Evolutionary conservation across 2,329 filamentous ascomycete species (phyloP), one percentile per base, ranked within the genome.

Genomic region (Sporothrix brasiliensis): DNA sequence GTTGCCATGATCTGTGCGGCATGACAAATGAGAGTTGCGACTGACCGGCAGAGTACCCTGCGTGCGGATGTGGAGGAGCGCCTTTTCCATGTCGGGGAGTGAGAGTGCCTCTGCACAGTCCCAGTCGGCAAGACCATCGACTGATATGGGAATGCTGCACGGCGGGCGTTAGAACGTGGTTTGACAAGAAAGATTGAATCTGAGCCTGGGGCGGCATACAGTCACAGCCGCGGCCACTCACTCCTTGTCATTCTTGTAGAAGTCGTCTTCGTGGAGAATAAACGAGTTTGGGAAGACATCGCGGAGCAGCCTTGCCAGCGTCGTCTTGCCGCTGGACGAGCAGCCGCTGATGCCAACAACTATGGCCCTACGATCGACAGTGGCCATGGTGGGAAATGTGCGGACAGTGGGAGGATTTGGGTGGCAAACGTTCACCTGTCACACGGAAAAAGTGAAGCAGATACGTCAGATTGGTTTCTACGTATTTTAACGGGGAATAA

Each of bases 261-360:
- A 99, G 80, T 99, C 95, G 82, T 99, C 95, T 79, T 97, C 89
- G 79, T 99, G 95, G 27, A 99, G 85, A 76, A 98, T 92, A 77
- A 93, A 94, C 19, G 89, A 85, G 74, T 85, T 83, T 10, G 89
- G 89, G 76, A 97, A 93, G 74, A 97, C 89, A 77, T 92, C 89
- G 71, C 93, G 89, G 21, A 99, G 84, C 14, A 97, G 85, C 2
- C 94, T 88, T 24, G 93, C 92, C 16, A 99, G 87, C 2, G 95
- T 98, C 2, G 95, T 98, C 83, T 99, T 99, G 72, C 95, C 95
- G 76, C 92, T 94, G 3, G 92, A 97, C 1, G 94, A 97, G 74
- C 92, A 92, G 70, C 95, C 95, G 52, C 92, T 96, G 71, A 98
- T 89, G 72, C 89, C 93, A 69, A 98, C 83, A 56, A 97, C 82